These are phyloP conservation scores for Xylaria sp. DNA, from an alignment of 2,329 filamentous ascomycete species.

Conservation along the genomic window DNA sequence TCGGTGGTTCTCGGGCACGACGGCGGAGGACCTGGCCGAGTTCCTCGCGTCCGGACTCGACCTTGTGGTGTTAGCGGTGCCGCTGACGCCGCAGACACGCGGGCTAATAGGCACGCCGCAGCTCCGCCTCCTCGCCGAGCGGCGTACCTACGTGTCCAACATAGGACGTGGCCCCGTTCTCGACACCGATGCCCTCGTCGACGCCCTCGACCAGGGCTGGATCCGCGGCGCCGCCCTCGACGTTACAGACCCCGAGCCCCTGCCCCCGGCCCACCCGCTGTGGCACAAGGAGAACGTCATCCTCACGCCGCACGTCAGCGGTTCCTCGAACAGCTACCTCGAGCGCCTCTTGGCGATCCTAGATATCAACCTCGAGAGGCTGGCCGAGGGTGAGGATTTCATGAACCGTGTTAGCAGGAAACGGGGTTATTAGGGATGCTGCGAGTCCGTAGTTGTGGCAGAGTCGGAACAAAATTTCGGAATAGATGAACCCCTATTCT, in stretches of 20 bases:
- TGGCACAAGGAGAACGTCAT: constrained; percentile 66
- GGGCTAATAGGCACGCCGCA: constrained; percentile 47
- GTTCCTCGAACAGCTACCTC: constrained; percentile 32
- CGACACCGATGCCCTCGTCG: constrained; percentile 52
- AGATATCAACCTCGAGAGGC: constrained; percentile 31
- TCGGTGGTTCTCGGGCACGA: constrained; percentile 45
- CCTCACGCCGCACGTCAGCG: constrained; percentile 46
- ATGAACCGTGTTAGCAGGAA: constrained; percentile 38
- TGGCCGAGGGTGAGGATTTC: constrained; percentile 35
- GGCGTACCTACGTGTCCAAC: constrained; percentile 61
- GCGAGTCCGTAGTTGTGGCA: too few relatives aligned
- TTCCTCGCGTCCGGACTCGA: constrained; percentile 49
- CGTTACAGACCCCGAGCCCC: constrained; percentile 70
- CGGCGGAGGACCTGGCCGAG: constrained; percentile 37
- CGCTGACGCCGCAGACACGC: constrained; percentile 43
- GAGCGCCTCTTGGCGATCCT: constrained; percentile 33
- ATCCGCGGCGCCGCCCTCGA: constrained; percentile 65
- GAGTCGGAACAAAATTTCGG: too few relatives aligned
- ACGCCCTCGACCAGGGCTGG: constrained; percentile 48
- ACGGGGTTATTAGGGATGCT: constrained; percentile 36
- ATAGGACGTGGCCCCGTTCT: constrained; percentile 58
- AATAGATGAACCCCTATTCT: too few relatives aligned
- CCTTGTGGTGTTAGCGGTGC: constrained; percentile 45
- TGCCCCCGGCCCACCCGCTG: constrained; percentile 62
- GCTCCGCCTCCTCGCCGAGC: constrained; percentile 39